Evolutionary conservation across 139 green algal species (phyloP).

Genomic region (Tetradesmus obliquus): DNA sequence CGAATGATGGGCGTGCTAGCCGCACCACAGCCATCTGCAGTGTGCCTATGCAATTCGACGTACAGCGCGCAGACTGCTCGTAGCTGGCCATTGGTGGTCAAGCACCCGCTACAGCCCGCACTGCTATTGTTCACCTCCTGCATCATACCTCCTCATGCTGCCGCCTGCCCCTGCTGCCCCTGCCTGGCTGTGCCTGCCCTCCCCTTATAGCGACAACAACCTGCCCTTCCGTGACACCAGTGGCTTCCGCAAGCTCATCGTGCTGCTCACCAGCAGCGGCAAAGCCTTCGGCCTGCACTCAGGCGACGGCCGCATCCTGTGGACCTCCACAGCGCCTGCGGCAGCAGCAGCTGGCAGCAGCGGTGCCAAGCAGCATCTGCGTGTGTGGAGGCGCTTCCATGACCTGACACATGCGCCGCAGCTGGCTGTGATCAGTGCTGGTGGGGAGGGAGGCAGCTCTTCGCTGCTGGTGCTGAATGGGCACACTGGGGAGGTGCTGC

Average conservation of each 20-base stretch:
- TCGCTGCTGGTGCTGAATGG: constrained; percentile 63
- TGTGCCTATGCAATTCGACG: too few species aligned
- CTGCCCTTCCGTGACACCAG: constrained; percentile 70
- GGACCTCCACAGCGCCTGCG: constrained; percentile 57
- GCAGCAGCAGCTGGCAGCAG: background rate
- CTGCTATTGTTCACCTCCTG: background rate
- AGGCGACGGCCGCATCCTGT: constrained; percentile 89
- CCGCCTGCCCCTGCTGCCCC: background rate
- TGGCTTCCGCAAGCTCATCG: constrained; percentile 84
- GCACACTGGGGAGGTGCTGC: constrained; percentile 61
- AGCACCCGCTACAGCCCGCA: background rate
- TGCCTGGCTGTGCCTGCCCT: background rate
- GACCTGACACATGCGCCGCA: constrained; percentile 69
- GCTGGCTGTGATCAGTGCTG: constrained; percentile 58
- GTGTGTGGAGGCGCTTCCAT: constrained; percentile 72
- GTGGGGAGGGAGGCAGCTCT: background rate
- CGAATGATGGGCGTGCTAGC: background rate
- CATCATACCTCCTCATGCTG: background rate
- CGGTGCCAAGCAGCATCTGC: constrained; percentile 37
- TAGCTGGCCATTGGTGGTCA: background rate
- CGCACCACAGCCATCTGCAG: too few species aligned
- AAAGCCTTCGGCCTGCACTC: constrained; percentile 89
- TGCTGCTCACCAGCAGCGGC: constrained; percentile 66
- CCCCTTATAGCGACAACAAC: constrained; percentile 55
- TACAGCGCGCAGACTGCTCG: background rate